Conservation (phyloP, 192 early-diverging fungal species). For the Gigaspora rosea region DNA sequence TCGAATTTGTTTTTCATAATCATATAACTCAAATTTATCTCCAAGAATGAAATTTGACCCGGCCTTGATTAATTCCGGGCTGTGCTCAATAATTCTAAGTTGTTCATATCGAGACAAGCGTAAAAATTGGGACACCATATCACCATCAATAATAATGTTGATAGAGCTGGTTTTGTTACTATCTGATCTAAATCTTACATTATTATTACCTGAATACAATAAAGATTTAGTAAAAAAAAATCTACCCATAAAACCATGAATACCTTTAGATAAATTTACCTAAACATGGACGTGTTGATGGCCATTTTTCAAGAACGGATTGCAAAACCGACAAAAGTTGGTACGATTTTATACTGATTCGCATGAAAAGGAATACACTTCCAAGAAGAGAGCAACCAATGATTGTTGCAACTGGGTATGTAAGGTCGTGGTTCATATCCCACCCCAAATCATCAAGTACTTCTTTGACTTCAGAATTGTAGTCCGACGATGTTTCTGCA, state of each 20-base stretch:
- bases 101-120: slow-evolving; percentile 3
- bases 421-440: not conserved
- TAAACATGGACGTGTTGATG: slow-evolving; percentile 14
- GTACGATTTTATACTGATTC: slow-evolving; percentile 12
- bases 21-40: not conserved
- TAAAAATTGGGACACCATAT: slow-evolving; percentile 28
- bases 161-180: not conserved
- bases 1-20: not conserved
- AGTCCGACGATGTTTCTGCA: not conserved
- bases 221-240: not conserved
- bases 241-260: not conserved
- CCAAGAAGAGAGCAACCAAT: slow-evolving; percentile 16
- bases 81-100: not conserved
- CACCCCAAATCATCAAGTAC: not conserved
- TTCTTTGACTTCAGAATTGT: not conserved
- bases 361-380: slow-evolving; percentile 10
- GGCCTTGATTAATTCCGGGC: not conserved
- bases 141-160: slow-evolving; percentile 15
- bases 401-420: not conserved
- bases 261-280: not conserved
- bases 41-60: not conserved
- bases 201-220: not conserved
- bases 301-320: slow-evolving; percentile 19
- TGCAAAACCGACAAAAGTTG: slow-evolving; percentile 6
- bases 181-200: not conserved